These are phyloP conservation scores for Synchytrium microbalum DNA, from an alignment of 371 early-diverging fungal species.

Conservation along the genomic window DNA sequence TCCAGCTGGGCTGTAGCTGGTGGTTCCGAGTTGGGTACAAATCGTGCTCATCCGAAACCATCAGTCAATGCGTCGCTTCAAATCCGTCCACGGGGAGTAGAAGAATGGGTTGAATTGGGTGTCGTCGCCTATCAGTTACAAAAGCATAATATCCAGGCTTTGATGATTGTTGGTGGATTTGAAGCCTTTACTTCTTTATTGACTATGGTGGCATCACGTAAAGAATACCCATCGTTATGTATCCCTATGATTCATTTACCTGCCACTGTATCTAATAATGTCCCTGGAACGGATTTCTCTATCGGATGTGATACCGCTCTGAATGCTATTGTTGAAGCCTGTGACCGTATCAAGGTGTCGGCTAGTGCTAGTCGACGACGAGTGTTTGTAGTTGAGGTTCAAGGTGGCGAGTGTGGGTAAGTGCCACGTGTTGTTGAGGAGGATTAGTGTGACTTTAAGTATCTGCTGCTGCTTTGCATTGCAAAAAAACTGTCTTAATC, in stretches of 20 bases:
- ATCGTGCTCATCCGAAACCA: constrained; percentile 70
- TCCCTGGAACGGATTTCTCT: constrained; percentile 95
- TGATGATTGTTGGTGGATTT: constrained; percentile 94
- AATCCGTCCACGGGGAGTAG: constrained; percentile 34
- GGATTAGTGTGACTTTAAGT: too few relatives aligned
- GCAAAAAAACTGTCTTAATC: not conserved
- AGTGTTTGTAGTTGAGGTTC: constrained; percentile 97
- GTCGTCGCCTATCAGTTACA: constrained; percentile 88
- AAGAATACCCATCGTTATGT: constrained; percentile 71
- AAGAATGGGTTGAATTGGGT: constrained; percentile 56
- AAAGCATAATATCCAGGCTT: constrained; percentile 75
- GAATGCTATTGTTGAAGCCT: constrained; percentile 89
- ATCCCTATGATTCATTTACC: constrained; percentile 94
- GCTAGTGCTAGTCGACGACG: constrained; percentile 84
- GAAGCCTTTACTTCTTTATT: constrained; percentile 80
- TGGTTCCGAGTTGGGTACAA: constrained; percentile 94
- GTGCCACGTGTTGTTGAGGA: too few relatives aligned
- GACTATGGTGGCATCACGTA: constrained; percentile 62
- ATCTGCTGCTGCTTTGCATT: too few relatives aligned
- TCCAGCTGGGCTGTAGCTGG: constrained; percentile 86
- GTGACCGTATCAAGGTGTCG: constrained; percentile 90
- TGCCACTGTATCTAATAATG: constrained; percentile 96
- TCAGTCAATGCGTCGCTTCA: constrained; percentile 11
- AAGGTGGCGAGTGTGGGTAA: constrained; percentile 91
- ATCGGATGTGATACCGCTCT: constrained; percentile 97